These are phyloP conservation scores for Rhypophila decipiens DNA, from an alignment of 495 filamentous ascomycete species.

Conservation along the genomic window DNA sequence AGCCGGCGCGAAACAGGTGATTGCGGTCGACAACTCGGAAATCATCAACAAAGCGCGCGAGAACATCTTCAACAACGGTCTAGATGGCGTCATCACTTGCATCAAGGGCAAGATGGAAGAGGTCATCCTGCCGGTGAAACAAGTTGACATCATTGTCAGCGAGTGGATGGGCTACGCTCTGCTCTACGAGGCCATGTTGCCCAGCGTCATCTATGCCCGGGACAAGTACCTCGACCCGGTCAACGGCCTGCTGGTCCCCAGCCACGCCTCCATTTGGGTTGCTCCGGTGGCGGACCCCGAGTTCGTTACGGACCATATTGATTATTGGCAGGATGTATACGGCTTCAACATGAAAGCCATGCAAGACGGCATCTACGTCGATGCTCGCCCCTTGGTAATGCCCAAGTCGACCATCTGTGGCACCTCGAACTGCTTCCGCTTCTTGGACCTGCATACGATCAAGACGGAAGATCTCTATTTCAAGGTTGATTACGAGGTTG, in stretches of 20 bases:
- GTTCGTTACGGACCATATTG: slow-evolving; percentile 84
- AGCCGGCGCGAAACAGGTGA: slow-evolving; percentile 88
- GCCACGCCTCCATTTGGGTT: slow-evolving; percentile 83
- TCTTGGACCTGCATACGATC: slow-evolving; percentile 77
- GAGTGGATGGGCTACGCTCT: slow-evolving; percentile 99
- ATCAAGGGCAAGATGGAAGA: slow-evolving; percentile 97
- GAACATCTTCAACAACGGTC: slow-evolving; percentile 81
- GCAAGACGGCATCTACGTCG: slow-evolving; percentile 73
- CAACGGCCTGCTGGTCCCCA: slow-evolving; percentile 83
- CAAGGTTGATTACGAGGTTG: slow-evolving; percentile 52
- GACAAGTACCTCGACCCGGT: slow-evolving; percentile 81
- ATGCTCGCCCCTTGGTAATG: slow-evolving; percentile 76
- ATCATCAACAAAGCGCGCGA: slow-evolving; percentile 93
- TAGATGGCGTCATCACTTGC: slow-evolving; percentile 78
- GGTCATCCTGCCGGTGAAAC: slow-evolving; percentile 73
- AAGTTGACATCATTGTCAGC: slow-evolving; percentile 97
- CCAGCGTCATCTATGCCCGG: slow-evolving; percentile 88
- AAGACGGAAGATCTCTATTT: slow-evolving; percentile 70
- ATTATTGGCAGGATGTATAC: slow-evolving; percentile 97
- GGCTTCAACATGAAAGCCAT: slow-evolving; percentile 95
- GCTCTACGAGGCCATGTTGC: slow-evolving; percentile 97
- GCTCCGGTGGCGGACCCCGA: slow-evolving; percentile 82
- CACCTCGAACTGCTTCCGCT: slow-evolving; percentile 59
- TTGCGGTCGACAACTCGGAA: slow-evolving; percentile 94
- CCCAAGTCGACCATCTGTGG: slow-evolving; percentile 76